Percentiles rank a stretch among this genome's conserved stretches.
Evolutionary conservation across 1,284 basidiomycete species (phyloP).

Genomic region (Apiotrichum montevideense): DNA sequence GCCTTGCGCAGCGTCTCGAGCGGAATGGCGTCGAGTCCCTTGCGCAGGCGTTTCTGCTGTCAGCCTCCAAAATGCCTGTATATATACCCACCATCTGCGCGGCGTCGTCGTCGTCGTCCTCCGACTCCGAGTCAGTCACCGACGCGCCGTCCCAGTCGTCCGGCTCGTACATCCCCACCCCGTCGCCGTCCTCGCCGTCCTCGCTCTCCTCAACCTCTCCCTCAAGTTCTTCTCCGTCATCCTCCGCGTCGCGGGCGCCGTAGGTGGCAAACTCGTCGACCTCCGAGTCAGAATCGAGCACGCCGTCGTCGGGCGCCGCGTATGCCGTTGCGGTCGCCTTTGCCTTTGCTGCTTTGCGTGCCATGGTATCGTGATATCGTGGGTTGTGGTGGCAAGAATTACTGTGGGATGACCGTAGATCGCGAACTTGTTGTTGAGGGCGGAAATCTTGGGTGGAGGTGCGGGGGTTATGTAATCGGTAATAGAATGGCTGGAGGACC

Average conservation of each 20-base stretch:
- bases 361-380: too few relatives aligned
- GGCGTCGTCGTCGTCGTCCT: constrained; percentile 11
- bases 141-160: constrained; percentile 42
- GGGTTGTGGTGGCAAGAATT: too few relatives aligned
- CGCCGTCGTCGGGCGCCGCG: constrained; percentile 21
- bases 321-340: constrained; percentile 17
- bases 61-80: not conserved
- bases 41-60: constrained; percentile 11
- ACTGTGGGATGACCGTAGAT: too few relatives aligned
- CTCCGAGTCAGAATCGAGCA: constrained; percentile 40
- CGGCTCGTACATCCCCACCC: constrained; percentile 37
- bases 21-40: constrained; percentile 21
- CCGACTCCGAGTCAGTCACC: constrained; percentile 21
- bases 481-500: too few relatives aligned
- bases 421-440: too few relatives aligned
- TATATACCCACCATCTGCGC: constrained; percentile 21
- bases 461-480: too few relatives aligned
- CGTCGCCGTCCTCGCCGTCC: constrained; percentile 30
- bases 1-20: constrained; percentile 49
- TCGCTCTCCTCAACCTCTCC: not conserved
- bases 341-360: too few relatives aligned
- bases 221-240: constrained; percentile 8
- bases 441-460: too few relatives aligned
- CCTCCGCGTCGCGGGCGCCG: not conserved
- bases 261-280: constrained; percentile 38